Evolutionary conservation across 2,329 filamentous ascomycete species (phyloP), one percentile per base, ranked within the genome.

Genomic region (Penicillium sp.): DNA sequence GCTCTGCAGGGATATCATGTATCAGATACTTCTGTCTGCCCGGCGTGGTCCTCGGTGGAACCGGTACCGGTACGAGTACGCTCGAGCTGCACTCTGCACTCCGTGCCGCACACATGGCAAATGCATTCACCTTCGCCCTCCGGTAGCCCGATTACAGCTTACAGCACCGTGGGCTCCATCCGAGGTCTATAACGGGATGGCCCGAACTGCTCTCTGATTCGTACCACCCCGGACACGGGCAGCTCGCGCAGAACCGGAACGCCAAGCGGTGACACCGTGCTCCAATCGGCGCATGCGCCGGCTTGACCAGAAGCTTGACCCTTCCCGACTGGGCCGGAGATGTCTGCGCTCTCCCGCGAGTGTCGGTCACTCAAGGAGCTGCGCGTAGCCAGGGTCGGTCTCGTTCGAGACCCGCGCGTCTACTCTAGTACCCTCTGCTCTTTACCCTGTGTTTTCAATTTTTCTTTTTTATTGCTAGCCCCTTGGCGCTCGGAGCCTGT

Each of bases 151-250:
- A 38, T 38, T 1, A 20, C 18, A 10, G 8, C 4, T 10, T 7
- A 20, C 18, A 10, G 8, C 4, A 3, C 7, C 14, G 30, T n/a
- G 13, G 13, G 11, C 13, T 33, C 14, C 42, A 16, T 42, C 36
- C n/a, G n/a, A n/a, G n/a, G n/a, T n/a, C 38, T 44, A 47, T 49
- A 1, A 35, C n/a, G n/a, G 31, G 2, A 16, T 5, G 27, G n/a
- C n/a, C 20, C 40, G 20, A n/a, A 28, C 47, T 18, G 6, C 33
- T 4, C 11, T 13, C 35, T 13, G 18, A 11, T 44, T 50, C 43
- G 54, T 57, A 44, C 51, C 46, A 58, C 54, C 46, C 50, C 48
- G 54, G 46, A 48, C 42, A 51, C 54, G 41, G 20, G 35, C 53
- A 53, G 52, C 48, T 25, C 18, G 48, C 42, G 42, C 42, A 46